Evolutionary conservation across 768 basidiomycete species (phyloP).

Genomic region (Cantharellus cinnabarinus): DNA sequence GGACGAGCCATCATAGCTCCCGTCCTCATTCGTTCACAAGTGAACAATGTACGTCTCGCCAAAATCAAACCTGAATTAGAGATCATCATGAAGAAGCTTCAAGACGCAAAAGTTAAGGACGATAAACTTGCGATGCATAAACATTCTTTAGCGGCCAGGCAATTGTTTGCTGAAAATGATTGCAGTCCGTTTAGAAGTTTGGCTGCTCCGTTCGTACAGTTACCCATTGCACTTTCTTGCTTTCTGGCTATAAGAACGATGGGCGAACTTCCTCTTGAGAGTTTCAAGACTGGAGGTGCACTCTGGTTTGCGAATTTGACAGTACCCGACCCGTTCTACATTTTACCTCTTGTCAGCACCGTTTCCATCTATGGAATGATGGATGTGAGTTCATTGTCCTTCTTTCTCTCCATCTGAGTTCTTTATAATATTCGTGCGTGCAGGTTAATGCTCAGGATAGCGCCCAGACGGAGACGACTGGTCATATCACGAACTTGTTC

Average conservation of each 20-base stretch:
- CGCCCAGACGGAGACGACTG: constrained; percentile 28
- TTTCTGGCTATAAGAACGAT: constrained; percentile 68
- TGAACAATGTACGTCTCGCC: constrained; percentile 37
- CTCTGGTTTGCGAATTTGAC: constrained; percentile 61
- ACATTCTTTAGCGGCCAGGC: constrained; percentile 25
- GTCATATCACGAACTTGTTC: constrained; percentile 49
- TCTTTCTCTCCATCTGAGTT: background rate
- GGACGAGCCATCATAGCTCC: constrained; percentile 45
- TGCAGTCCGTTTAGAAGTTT: constrained; percentile 37
- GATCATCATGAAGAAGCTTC: constrained; percentile 31
- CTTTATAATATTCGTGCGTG: constrained; percentile 1
- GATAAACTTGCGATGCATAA: constrained; percentile 26
- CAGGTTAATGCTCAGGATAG: constrained; percentile 32
- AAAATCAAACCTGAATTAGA: constrained; percentile 40
- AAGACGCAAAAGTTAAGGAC: constrained; percentile 18
- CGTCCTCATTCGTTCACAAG: constrained; percentile 33
- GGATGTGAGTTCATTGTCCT: constrained; percentile 24
- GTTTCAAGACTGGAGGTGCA: constrained; percentile 59
- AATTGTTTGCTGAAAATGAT: constrained; percentile 42
- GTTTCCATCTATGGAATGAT: constrained; percentile 50
- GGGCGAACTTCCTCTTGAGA: constrained; percentile 47
- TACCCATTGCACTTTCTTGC: constrained; percentile 56
- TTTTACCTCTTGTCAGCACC: constrained; percentile 42
- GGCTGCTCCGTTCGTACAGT: constrained; percentile 41
- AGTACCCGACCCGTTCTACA: constrained; percentile 47